A percentile compares a stretch with the other conserved stretches of the same genome.
Evolutionary conservation across 345 rosid genomes (phyloP).

Genomic region (Sisymbrium irio): DNA sequence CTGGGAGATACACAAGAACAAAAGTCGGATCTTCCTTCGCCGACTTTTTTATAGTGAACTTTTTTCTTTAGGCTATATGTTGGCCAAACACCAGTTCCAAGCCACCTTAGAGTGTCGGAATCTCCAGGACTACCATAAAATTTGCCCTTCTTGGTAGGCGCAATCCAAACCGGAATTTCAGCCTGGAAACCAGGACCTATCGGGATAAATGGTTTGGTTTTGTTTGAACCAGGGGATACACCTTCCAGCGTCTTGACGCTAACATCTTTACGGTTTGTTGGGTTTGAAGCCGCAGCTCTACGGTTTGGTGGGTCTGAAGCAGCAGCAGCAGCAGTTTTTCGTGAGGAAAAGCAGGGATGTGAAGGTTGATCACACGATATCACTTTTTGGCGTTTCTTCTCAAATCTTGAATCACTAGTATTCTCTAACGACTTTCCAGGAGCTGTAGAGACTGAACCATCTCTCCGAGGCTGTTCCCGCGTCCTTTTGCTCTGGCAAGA

Average conservation of each 20-base stretch:
- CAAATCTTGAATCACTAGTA: conserved; percentile 18
- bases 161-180: conserved; percentile 43
- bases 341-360: conserved; percentile 6
- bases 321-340: conserved; percentile 5
- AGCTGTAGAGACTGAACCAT: conserved; percentile 18
- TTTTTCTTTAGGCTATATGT: conserved; percentile 27
- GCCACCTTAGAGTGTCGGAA: conserved; percentile 39
- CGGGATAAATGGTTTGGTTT: conserved; percentile 35
- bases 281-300: conserved; percentile 15
- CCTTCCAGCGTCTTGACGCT: conserved; percentile 13
- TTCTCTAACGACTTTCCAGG: conserved; percentile 18
- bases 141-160: conserved; percentile 27
- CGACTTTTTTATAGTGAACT: conserved; percentile 30
- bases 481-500: conserved; percentile 50
- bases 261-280: conserved; percentile 6
- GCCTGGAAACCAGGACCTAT: conserved; percentile 50
- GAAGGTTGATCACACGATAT: conserved; percentile 7
- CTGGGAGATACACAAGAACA: conserved; percentile 40
- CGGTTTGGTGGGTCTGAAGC: conserved; percentile 9
- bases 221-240: not conserved
- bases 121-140: conserved; percentile 37
- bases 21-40: conserved; percentile 37
- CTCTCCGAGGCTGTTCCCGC: conserved; percentile 13
- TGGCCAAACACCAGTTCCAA: conserved; percentile 49
- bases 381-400: conserved; percentile 13